These are phyloP conservation scores for Trichosporon asahii DNA, from an alignment of 1,284 basidiomycete species.

Conservation along the genomic window DNA sequence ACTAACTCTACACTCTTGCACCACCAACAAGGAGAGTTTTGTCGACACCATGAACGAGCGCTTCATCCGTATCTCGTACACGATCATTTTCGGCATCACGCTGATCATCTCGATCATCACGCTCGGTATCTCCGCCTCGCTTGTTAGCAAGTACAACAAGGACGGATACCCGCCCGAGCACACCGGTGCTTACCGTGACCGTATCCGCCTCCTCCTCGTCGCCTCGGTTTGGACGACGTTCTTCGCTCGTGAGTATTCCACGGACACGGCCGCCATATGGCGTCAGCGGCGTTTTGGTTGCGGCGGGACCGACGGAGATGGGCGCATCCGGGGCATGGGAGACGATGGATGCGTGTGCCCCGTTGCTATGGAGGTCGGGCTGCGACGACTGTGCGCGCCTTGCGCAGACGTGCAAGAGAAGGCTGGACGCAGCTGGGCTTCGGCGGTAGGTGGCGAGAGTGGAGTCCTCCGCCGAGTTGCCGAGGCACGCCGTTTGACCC, in stretches of 20 bases:
- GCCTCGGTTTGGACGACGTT: slow-evolving; percentile 47
- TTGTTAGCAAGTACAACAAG: slow-evolving; percentile 42
- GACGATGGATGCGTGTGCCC: neutral
- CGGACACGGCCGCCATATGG: too few species aligned
- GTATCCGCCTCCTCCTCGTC: slow-evolving; percentile 50
- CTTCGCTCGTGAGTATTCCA: slow-evolving; percentile 38
- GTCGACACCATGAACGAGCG: slow-evolving; percentile 43
- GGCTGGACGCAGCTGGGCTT: too few species aligned
- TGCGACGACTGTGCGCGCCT: neutral
- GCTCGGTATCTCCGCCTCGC: slow-evolving; percentile 40
- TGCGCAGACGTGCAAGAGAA: too few species aligned
- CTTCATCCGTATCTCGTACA: slow-evolving; percentile 40
- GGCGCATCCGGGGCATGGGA: neutral
- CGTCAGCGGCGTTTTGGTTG: too few species aligned
- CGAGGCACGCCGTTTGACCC: neutral
- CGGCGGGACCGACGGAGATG: too few species aligned
- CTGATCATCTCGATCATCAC: slow-evolving; percentile 44
- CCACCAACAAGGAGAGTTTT: neutral
- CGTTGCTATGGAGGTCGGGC: too few species aligned
- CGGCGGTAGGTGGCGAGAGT: neutral
- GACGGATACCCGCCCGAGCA: slow-evolving; percentile 46
- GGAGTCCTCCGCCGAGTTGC: neutral
- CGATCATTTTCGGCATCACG: slow-evolving; percentile 40
- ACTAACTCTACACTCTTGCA: neutral
- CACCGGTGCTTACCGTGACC: slow-evolving; percentile 43